Evolutionary conservation across 345 rosid genomes (phyloP), one percentile per base, ranked within the genome.

Genomic region (Eucalyptus victrix): DNA sequence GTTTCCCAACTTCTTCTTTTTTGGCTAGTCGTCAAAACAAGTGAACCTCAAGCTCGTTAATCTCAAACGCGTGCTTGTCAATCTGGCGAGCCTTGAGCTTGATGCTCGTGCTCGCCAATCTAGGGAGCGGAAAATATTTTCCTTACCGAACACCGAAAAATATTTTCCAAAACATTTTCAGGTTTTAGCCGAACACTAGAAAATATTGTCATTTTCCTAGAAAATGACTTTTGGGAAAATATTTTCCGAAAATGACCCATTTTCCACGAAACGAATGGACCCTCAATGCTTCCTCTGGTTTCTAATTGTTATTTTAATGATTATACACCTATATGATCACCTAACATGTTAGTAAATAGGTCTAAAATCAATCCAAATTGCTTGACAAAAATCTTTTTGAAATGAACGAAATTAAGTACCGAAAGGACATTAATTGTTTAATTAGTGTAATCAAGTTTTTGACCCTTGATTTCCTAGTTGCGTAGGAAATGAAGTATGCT

Each of bases 111-210:
- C 5, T 49, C 0, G 15, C 15, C 15, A 49, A 49, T 12, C 2
- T 49, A 0, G 5, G 0, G 15, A 49, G 6, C 0, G 1, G 0
- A 49, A 49, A 49, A 49, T 49, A 47, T 47, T 47, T 47, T 47
- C 11, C 49, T 47, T 47, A 10, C 12, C 0, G 4, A 47, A 47
- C 49, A 1, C 4, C 4, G 12, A 0, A 47, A 45, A 47, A 47
- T 45, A 49, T 49, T 49, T 49, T 49, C 2, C 5, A 2, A 49
- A 49, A 49, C 1, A 49, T 49, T 49, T 49, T 49, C 2, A 12
- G 0, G 15, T 12, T 49, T 49, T 49, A 49, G 5, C 2, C 2
- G 1, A 49, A 49, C 0, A 49, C 2, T 0, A 12, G 0, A 49
- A 49, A 49, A 12, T 49, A 49, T 49, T 49, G 2, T 47, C 14